Conservation (phyloP, 768 basidiomycete genomes). For the Leccinum broughii region DNA sequence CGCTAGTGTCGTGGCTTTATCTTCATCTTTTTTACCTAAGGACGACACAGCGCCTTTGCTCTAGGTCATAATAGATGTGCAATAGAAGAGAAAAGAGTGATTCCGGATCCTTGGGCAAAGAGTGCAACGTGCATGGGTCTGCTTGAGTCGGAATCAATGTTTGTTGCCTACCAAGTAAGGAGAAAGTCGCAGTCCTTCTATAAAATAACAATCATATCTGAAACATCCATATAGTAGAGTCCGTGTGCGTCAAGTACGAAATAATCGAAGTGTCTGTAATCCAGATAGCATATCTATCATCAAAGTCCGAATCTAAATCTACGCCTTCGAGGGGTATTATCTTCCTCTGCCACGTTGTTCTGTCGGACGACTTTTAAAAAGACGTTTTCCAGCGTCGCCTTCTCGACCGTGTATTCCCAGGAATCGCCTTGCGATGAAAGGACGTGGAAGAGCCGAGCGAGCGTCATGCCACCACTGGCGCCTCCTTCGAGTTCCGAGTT, state of each 20-base stretch:
- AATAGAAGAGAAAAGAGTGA: background rate
- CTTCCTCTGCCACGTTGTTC: slow-evolving; percentile 57
- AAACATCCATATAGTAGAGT: no score
- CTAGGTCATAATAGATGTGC: slow-evolving; percentile 27
- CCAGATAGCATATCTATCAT: background rate
- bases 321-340: slow-evolving; percentile 19
- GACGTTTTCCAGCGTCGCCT: slow-evolving; percentile 67
- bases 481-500: background rate
- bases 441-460: slow-evolving; percentile 59
- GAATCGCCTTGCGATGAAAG: slow-evolving; percentile 55
- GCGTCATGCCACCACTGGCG: slow-evolving; percentile 36
- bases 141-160: no score
- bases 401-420: slow-evolving; percentile 70
- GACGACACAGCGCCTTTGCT: slow-evolving; percentile 28
- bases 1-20: slow-evolving; percentile 24
- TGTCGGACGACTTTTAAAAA: slow-evolving; percentile 70
- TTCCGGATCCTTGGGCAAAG: background rate
- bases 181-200: no score
- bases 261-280: no score
- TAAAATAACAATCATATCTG: no score
- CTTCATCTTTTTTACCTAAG: slow-evolving; percentile 19
- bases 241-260: no score
- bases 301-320: slow-evolving; percentile 11
- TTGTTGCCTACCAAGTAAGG: no score
- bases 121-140: background rate